Base-by-base conservation (phyloP, 176 grass and related monocot species). In the Eleusine coracana region DNA sequence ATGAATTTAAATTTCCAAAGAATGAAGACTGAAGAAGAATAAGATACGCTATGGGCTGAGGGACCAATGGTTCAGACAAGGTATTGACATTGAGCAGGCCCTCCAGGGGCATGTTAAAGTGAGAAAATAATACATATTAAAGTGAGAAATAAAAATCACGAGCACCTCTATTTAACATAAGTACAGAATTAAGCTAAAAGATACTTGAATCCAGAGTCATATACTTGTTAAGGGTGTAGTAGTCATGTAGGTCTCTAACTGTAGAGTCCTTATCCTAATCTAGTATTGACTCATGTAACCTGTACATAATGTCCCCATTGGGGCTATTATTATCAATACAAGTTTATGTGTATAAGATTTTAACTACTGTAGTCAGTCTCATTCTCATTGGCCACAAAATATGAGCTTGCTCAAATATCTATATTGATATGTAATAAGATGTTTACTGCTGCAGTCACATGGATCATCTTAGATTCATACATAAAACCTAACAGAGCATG, bases 1-100 rank as follows among this genome's bases (percentile, higher is more conserved):
- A 80, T 45, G 51, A 86, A 83, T 58, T 21, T 31, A 61, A 85
- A 54, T 51, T 38, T 71, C 18, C 37, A 39, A 54, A 21, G n/a
- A 59, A 46, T 66, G 21, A 11, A 74, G 7, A 58, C 8, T 52
- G 66, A 54, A 48, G 48, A 49, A 51, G 59, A 15, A 34, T n/a
- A 56, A 52, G 5, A 34, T 74, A 48, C 34, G 73, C 66, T 62
- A 83, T 66, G 28, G 29, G 59, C 10, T 4, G 21, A 74, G 46
- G 20, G 27, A 18, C 18, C 46, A 70, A 54, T 25, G 50, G 36
- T 87, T 66, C 44, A 73, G 48, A 83, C 3, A 20, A 51, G 58
- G 27, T 10, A 38, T 61, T 51, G 27, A 7, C 14, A 86, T 21
- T 83, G 42, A 77, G 34, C 5, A 50, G 25, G 58, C 48, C 21